Conservation (phyloP, 2,329 filamentous ascomycete species). For the Leptosphaerulina australis region DNA sequence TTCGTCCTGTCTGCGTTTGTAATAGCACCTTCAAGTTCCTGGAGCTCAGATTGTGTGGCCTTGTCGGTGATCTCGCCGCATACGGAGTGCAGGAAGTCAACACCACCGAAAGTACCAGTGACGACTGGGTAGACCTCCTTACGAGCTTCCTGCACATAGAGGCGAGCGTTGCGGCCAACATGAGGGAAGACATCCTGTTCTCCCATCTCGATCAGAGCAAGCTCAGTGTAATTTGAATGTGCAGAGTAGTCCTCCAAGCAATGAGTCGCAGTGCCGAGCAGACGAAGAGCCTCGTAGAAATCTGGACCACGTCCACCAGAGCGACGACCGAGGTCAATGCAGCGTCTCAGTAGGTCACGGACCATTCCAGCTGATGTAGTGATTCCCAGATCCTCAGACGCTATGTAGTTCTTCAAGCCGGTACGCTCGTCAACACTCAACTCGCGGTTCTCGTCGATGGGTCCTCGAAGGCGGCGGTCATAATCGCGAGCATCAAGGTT, state of each 20-base stretch:
- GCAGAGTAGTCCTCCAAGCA: slow-evolving; percentile 89
- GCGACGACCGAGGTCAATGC: slow-evolving; percentile 78
- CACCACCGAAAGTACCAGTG: slow-evolving; percentile 92
- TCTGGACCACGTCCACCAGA: slow-evolving; percentile 78
- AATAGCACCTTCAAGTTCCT: slow-evolving; percentile 85
- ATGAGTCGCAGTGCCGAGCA: slow-evolving; percentile 87
- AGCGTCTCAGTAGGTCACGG: slow-evolving; percentile 72
- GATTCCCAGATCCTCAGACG: slow-evolving; percentile 77
- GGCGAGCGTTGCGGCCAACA: slow-evolving; percentile 74
- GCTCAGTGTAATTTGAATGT: slow-evolving; percentile 91
- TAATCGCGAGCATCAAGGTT: slow-evolving; percentile 85
- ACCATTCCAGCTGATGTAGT: slow-evolving; percentile 82
- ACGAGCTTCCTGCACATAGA: slow-evolving; percentile 71
- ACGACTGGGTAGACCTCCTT: slow-evolving; percentile 77
- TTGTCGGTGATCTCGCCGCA: slow-evolving; percentile 83
- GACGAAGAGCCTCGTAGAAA: slow-evolving; percentile 82
- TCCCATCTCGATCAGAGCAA: slow-evolving; percentile 85
- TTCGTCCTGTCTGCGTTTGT: slow-evolving; percentile 64
- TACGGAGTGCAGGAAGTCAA: slow-evolving; percentile 91
- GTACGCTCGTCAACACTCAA: slow-evolving; percentile 72
- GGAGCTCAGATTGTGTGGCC: slow-evolving; percentile 86
- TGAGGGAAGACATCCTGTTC: slow-evolving; percentile 84
- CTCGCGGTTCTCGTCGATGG: slow-evolving; percentile 78
- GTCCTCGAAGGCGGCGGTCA: slow-evolving; percentile 78
- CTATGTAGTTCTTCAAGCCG: slow-evolving; percentile 90